A percentile compares a stretch with the other conserved stretches of the same genome.
phyloP scores from a whole-genome alignment of 805 yeast genomes.

The Soucietia sequanensis region DNA sequence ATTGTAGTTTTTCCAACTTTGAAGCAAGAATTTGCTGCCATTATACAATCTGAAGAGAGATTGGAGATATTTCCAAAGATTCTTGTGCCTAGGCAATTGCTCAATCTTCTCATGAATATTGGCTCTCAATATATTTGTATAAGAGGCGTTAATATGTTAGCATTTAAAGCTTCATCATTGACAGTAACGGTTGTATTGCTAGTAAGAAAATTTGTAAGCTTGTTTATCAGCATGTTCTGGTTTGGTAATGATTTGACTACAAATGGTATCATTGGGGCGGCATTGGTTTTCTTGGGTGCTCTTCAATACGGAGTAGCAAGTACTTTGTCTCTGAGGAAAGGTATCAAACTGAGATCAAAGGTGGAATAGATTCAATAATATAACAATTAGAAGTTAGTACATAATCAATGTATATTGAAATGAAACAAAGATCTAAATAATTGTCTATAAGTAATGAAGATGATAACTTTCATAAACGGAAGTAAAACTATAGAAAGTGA shows the following conservation, averaged over 20 bases:
- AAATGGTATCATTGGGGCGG: conserved; percentile 46
- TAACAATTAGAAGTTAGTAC: too few relatives aligned
- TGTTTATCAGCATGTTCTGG: conserved; percentile 52
- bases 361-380: not conserved
- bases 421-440: too few relatives aligned
- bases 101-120: conserved; percentile 15
- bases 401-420: too few relatives aligned
- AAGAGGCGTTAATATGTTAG: conserved; percentile 63
- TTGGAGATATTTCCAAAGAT: not conserved
- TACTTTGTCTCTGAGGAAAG: not conserved
- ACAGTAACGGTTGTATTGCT: conserved; percentile 61
- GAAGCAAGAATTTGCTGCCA: conserved; percentile 9
- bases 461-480: not conserved
- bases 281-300: conserved; percentile 56
- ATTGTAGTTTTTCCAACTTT: conserved; percentile 28
- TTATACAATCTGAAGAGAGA: conserved; percentile 5
- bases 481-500: not conserved
- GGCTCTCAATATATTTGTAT: conserved; percentile 48
- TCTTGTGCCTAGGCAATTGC: conserved; percentile 11
- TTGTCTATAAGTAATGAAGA: too few relatives aligned
- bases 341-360: not conserved
- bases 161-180: conserved; percentile 57
- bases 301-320: too few relatives aligned
- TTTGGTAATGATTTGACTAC: conserved; percentile 46
- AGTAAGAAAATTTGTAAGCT: conserved; percentile 59